Base-by-base conservation (phyloP, 2,329 filamentous ascomycete species). In the Aspergillus felis region DNA sequence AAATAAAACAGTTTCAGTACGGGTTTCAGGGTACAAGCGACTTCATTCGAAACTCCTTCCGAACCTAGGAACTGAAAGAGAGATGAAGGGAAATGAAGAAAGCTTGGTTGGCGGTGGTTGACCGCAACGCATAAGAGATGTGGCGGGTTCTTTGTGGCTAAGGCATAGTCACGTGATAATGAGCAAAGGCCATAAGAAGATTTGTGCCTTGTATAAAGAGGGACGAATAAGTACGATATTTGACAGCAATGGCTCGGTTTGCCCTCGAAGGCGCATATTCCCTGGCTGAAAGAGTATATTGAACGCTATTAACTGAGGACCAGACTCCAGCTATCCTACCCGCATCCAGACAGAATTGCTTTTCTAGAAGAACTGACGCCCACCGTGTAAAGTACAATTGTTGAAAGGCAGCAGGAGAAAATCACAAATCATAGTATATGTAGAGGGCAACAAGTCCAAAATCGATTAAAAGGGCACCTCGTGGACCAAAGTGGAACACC, bases 301-400 rank as follows among this genome's bases (percentile, higher is more conserved):
- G 20, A 54, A 51, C 46, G 54, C 52, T 54, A 58, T 60, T 52
- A 59, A 60, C 29, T 56, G 53, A 51, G 51, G 51, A 55, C 60
- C 63, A 52, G 66, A 69, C 65, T 66, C 66, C 65, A 49, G 57
- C 57, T 56, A 62, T 61, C 61, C 62, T 62, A 64, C 61, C 65
- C 56, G 57, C 56, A 60, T 64, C 60, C 59, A 53, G 53, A 54
- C 55, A 57, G 38, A 57, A 56, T 56, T 59, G 59, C 56, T 56
- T 65, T 68, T 69, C 65, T 62, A 55, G 58, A 64, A 58, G 60
- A 64, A 54, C 53, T 57, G 53, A 60, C 61, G 54, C 58, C 38
- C 58, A 61, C 60, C 53, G 58, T 50, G 58, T 64, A 67, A 55
- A 66, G 56, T 66, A 66, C 66, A 64, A 61, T 51, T 29, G n/a